phyloP scores from a whole-genome alignment of 2,329 filamentous ascomycete species.

The Alternaria triticina region DNA sequence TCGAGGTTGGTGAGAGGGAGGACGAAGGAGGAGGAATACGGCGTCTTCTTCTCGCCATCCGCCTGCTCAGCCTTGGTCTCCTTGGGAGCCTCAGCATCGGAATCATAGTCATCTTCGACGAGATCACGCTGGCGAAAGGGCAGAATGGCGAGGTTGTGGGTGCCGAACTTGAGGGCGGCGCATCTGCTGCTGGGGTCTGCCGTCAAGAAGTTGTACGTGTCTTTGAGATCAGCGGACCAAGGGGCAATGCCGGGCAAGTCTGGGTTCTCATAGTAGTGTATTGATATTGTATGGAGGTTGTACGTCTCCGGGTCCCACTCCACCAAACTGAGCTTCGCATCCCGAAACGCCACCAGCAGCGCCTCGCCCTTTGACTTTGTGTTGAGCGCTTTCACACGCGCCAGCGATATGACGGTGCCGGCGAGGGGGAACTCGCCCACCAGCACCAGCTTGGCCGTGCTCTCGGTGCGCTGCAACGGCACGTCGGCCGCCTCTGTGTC shows the following conservation, averaged over 20 bases:
- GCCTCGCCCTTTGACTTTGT: conserved; percentile 83
- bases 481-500: conserved; percentile 60
- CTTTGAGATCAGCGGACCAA: conserved; percentile 77
- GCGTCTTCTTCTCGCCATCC: conserved; percentile 60
- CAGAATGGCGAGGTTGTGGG: conserved; percentile 87
- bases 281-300: conserved; percentile 84
- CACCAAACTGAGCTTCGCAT: conserved; percentile 90
- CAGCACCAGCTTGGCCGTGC: conserved; percentile 79
- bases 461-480: conserved; percentile 65
- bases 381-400: conserved; percentile 73
- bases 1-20: conserved; percentile 88
- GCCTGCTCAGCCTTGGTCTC: conserved; percentile 40
- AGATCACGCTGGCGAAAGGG: conserved; percentile 89
- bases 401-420: conserved; percentile 83
- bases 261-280: conserved; percentile 98
- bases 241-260: conserved; percentile 78
- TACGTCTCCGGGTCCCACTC: conserved; percentile 89
- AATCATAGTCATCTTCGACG: conserved; percentile 90
- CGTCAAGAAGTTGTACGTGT: conserved; percentile 80
- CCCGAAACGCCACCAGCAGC: conserved; percentile 81
- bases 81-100: conserved; percentile 70
- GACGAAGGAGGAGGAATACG: conserved; percentile 91
- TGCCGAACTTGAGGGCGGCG: conserved; percentile 90
- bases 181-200: conserved; percentile 93
- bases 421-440: conserved; percentile 83